A percentile compares a stretch with the other conserved stretches of the same genome.
phyloP scores from a whole-genome alignment of 176 grass and related monocot genomes.

The Themeda triandra region DNA sequence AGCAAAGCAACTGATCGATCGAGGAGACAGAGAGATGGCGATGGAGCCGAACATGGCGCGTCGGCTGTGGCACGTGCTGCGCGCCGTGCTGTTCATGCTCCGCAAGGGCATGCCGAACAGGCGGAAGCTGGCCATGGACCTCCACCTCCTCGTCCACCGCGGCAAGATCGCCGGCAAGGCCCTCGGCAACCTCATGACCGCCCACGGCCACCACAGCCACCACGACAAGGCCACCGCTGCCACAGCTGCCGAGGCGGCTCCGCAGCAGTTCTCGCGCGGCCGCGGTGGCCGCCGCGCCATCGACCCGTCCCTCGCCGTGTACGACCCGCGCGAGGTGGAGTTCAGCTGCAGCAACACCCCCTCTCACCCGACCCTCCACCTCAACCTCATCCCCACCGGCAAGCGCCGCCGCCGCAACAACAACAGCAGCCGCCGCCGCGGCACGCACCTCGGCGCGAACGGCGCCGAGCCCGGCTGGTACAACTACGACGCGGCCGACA shows the following conservation, averaged over 20 bases:
- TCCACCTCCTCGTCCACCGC: constrained; percentile 71
- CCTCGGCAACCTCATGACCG: constrained; percentile 50
- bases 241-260: background rate
- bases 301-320: constrained; percentile 41
- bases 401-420: constrained; percentile 29
- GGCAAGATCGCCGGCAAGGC: constrained; percentile 89
- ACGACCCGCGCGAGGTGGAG: constrained; percentile 65
- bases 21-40: background rate
- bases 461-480: constrained; percentile 46
- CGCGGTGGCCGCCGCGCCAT: background rate
- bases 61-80: constrained; percentile 66
- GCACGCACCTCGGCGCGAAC: constrained; percentile 24
- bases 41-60: constrained; percentile 46
- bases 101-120: constrained; percentile 61
- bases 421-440: background rate
- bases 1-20: background rate
- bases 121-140: constrained; percentile 74
- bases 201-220: constrained; percentile 41
- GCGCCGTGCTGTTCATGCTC: constrained; percentile 75
- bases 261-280: constrained; percentile 15
- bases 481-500: constrained; percentile 71
- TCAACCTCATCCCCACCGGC: constrained; percentile 29
- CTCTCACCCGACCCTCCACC: constrained; percentile 43
- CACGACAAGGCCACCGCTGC: background rate
- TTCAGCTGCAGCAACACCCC: constrained; percentile 98